These are phyloP conservation scores for Teratosphaeria zuluensis DNA, from an alignment of 2,329 filamentous ascomycete species.

Conservation along the genomic window DNA sequence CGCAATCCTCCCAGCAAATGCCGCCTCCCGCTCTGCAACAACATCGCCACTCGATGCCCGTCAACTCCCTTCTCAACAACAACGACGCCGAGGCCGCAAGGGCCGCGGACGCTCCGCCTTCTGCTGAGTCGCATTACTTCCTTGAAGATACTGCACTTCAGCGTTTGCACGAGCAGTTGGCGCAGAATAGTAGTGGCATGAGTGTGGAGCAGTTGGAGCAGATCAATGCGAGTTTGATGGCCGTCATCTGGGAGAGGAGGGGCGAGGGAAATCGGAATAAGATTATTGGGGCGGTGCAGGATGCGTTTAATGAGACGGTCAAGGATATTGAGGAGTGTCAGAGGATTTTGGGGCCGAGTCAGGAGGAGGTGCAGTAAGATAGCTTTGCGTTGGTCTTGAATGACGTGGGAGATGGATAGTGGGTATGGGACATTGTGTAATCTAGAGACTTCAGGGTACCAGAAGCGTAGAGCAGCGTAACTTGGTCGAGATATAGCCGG, in stretches of 20 bases:
- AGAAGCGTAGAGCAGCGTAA: not conserved
- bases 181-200: slow-evolving; percentile 61
- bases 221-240: slow-evolving; percentile 83
- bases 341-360: slow-evolving; percentile 31
- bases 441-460: not conserved
- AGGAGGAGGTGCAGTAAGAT: slow-evolving; percentile 13
- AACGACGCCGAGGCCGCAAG: slow-evolving; percentile 17
- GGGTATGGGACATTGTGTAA: not conserved
- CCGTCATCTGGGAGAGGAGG: slow-evolving; percentile 70
- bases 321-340: slow-evolving; percentile 54
- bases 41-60: slow-evolving; percentile 2
- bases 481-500: not conserved
- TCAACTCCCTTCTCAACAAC: slow-evolving; percentile 33
- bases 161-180: slow-evolving; percentile 53
- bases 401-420: not conserved
- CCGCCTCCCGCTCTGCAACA: slow-evolving; percentile 13
- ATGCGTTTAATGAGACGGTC: slow-evolving; percentile 68
- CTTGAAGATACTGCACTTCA: slow-evolving; percentile 29
- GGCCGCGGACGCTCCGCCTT: not conserved
- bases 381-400: not conserved
- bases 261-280: slow-evolving; percentile 74
- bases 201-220: slow-evolving; percentile 93
- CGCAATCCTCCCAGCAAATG: slow-evolving; percentile 25
- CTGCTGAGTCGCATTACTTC: not conserved
- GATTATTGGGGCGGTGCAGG: slow-evolving; percentile 54